phyloP scores from a whole-genome alignment of 2,329 filamentous ascomycete genomes.

The Stagonosporopsis cucurbitacearum region DNA sequence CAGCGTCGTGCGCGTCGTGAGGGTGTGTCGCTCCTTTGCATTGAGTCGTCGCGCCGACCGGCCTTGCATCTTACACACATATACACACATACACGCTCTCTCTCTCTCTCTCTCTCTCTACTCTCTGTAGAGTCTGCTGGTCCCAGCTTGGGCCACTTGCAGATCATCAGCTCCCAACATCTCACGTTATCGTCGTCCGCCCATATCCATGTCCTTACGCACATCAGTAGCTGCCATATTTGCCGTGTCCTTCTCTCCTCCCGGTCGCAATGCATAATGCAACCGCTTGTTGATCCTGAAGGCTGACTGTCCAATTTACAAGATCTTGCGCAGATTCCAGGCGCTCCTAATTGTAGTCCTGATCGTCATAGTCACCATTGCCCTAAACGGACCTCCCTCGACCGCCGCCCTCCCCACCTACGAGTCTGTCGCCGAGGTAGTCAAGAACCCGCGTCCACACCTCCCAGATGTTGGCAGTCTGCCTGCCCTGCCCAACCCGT shows the following conservation, averaged over 20 bases:
- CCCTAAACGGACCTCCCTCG: conserved; percentile 48
- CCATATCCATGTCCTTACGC: background rate
- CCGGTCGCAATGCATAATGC: conserved; percentile 39
- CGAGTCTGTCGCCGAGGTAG: conserved; percentile 46
- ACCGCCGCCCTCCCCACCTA: conserved; percentile 46
- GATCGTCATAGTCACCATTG: conserved; percentile 40
- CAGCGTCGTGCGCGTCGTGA: background rate
- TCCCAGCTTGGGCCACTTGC: no score
- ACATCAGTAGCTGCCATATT: conserved; percentile 14
- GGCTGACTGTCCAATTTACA: conserved; percentile 42
- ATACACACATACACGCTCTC: no score
- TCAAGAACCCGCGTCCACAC: conserved; percentile 46
- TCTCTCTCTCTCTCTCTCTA: no score
- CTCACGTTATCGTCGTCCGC: background rate
- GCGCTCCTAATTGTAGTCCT: conserved; percentile 49
- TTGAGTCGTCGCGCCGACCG: background rate
- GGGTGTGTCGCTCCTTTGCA: conserved; percentile 13
- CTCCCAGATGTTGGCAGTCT: conserved; percentile 36
- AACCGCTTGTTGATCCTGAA: conserved; percentile 43
- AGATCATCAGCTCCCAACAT: conserved; percentile 7
- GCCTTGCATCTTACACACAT: background rate
- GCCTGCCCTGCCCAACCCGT: conserved; percentile 56
- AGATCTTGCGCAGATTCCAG: conserved; percentile 56
- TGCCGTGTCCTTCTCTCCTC: conserved; percentile 6
- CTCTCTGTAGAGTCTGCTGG: no score